phyloP scores from a whole-genome alignment of 2,329 filamentous ascomycete genomes.

The Diaporthe helianthi region DNA sequence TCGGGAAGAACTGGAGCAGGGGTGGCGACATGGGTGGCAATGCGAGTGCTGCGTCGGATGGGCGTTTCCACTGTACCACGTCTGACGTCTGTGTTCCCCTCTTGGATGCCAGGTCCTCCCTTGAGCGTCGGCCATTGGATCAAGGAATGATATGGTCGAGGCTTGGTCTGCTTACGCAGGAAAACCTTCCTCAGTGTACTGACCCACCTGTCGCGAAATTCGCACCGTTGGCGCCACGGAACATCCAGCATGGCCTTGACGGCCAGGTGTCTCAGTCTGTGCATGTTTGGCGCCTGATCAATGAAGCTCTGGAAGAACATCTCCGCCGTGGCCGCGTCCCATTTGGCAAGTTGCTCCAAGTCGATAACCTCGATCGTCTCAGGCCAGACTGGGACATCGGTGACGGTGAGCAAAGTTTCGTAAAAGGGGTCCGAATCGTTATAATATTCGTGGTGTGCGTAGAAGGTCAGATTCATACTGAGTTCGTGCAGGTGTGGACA shows the following conservation, averaged over 20 bases:
- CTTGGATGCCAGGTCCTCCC: conserved; percentile 3
- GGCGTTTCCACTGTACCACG: not conserved
- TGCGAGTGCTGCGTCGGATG: conserved; percentile 42
- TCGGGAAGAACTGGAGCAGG: conserved; percentile 3
- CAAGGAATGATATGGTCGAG: conserved; percentile 33
- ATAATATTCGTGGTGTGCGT: conserved; percentile 70
- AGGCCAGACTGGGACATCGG: conserved; percentile 81
- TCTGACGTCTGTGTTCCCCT: not conserved
- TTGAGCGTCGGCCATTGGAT: conserved; percentile 30
- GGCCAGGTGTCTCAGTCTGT: conserved; percentile 71
- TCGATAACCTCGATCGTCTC: conserved; percentile 73
- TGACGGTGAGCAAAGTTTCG: conserved; percentile 66
- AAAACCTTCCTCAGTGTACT: conserved; percentile 73
- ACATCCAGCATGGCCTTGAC: conserved; percentile 81
- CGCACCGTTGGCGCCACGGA: conserved; percentile 81
- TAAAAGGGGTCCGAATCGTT: conserved; percentile 80
- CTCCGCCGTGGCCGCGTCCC: conserved; percentile 72
- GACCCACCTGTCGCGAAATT: conserved; percentile 81
- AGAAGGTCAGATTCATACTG: conserved; percentile 81
- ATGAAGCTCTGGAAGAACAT: conserved; percentile 82
- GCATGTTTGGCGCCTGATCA: conserved; percentile 70
- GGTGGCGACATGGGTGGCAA: conserved; percentile 37
- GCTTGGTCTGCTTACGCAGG: conserved; percentile 49
- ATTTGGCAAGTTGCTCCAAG: conserved; percentile 79
- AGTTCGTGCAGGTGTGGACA: conserved; percentile 77